phyloP scores from a whole-genome alignment of 306 rosid genomes.

The Dalbergia cultrata region DNA sequence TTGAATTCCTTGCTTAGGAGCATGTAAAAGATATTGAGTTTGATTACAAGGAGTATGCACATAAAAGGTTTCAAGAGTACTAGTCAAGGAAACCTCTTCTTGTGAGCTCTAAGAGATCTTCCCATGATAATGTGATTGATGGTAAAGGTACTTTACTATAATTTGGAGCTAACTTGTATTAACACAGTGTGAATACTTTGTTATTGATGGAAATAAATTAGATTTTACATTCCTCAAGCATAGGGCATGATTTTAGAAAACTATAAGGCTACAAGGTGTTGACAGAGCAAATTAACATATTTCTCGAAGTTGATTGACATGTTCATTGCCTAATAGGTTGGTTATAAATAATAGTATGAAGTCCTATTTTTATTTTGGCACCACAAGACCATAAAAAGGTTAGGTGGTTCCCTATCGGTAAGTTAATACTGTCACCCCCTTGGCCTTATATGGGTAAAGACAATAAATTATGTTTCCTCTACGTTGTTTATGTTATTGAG shows the following conservation, averaged over 20 bases:
- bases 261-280: background rate
- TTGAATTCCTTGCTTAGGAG: slow-evolving; percentile 55
- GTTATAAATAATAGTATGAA: background rate
- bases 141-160: slow-evolving; percentile 39
- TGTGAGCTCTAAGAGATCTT: slow-evolving; percentile 47
- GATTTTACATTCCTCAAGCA: background rate
- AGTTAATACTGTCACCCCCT: background rate
- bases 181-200: background rate
- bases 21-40: slow-evolving; percentile 85
- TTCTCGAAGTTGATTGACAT: background rate
- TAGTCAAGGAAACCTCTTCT: slow-evolving; percentile 62
- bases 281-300: background rate
- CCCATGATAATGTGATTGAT: slow-evolving; percentile 3
- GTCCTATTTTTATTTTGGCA: background rate
- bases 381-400: background rate
- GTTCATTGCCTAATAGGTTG: background rate
- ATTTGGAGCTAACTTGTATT: background rate
- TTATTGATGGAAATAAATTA: background rate
- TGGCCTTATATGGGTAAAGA: background rate
- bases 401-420: background rate
- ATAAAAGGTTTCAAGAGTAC: slow-evolving; percentile 76
- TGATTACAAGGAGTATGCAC: slow-evolving; percentile 77
- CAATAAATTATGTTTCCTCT: background rate
- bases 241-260: background rate
- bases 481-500: background rate